Conservation (phyloP, 2,329 filamentous ascomycete species). For the Monilinia fructicola region DNA sequence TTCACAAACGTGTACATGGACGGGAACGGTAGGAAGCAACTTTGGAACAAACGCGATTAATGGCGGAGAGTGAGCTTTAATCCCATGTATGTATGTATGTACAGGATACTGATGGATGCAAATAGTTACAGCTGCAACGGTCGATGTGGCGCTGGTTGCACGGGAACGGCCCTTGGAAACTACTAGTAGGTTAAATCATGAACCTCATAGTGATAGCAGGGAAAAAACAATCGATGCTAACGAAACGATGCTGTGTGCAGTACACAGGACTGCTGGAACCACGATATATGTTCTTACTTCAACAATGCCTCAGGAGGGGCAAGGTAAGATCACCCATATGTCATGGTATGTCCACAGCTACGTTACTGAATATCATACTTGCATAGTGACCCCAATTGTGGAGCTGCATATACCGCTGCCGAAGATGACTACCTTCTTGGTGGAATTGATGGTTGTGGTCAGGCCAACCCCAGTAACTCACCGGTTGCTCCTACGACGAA, state of each 20-base stretch:
- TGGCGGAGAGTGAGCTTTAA: slow-evolving; percentile 47
- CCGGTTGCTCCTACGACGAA: slow-evolving; percentile 35
- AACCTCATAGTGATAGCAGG: not conserved
- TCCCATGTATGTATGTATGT: not conserved
- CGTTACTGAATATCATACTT: not conserved
- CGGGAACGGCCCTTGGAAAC: slow-evolving; percentile 47
- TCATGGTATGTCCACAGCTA: not conserved
- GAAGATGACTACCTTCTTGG: slow-evolving; percentile 47
- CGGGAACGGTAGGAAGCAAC: slow-evolving; percentile 49
- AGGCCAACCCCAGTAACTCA: slow-evolving; percentile 41
- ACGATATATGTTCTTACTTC: slow-evolving; percentile 54
- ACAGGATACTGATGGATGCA: not conserved
- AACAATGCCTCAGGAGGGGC: slow-evolving; percentile 49
- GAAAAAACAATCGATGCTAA: not conserved
- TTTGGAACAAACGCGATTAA: slow-evolving; percentile 45
- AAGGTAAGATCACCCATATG: slow-evolving; percentile 40
- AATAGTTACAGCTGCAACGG: slow-evolving; percentile 51
- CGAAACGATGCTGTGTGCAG: not conserved
- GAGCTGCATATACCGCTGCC: slow-evolving; percentile 46
- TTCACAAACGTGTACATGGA: slow-evolving; percentile 46
- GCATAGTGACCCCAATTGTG: slow-evolving; percentile 51
- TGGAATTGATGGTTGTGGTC: slow-evolving; percentile 40
- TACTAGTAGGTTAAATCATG: slow-evolving; percentile 41
- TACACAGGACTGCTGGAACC: slow-evolving; percentile 52
- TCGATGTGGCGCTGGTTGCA: slow-evolving; percentile 50